phyloP scores from a whole-genome alignment of 345 rosid species.

The Murraya koenigii region DNA sequence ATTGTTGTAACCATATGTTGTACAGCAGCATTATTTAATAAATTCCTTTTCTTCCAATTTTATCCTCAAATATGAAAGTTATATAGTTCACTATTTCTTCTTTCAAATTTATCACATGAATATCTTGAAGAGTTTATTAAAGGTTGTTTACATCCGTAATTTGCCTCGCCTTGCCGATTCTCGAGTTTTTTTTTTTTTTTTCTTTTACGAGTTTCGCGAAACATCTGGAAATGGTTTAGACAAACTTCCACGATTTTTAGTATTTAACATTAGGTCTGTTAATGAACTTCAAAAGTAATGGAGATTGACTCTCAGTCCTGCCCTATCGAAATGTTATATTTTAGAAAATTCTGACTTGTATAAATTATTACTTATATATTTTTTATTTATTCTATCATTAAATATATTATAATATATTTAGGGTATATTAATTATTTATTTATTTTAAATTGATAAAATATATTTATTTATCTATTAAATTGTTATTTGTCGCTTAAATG shows the following conservation, averaged over 20 bases:
- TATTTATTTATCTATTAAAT: too few species aligned
- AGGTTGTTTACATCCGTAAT: background rate
- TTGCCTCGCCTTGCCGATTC: background rate
- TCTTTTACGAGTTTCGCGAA: too few species aligned
- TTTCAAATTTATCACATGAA: background rate
- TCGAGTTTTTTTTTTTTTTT: too few species aligned
- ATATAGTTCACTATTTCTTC: background rate
- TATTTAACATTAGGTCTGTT: background rate
- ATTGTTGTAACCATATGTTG: constrained; percentile 21
- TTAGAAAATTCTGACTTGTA: too few species aligned
- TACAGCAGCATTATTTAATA: constrained; percentile 6
- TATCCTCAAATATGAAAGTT: too few species aligned
- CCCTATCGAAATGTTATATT: background rate
- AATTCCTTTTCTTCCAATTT: background rate
- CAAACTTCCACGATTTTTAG: too few species aligned
- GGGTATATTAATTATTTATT: too few species aligned
- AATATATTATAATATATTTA: too few species aligned
- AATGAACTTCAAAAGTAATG: background rate
- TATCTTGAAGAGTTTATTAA: background rate
- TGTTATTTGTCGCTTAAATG: too few species aligned
- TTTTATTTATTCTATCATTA: too few species aligned
- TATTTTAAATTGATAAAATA: too few species aligned
- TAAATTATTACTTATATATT: too few species aligned
- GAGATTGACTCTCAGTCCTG: background rate
- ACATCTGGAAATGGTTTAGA: background rate